Evolutionary conservation across 148 eudicot species (phyloP).

Genomic region (Nepenthes mirabilis): DNA sequence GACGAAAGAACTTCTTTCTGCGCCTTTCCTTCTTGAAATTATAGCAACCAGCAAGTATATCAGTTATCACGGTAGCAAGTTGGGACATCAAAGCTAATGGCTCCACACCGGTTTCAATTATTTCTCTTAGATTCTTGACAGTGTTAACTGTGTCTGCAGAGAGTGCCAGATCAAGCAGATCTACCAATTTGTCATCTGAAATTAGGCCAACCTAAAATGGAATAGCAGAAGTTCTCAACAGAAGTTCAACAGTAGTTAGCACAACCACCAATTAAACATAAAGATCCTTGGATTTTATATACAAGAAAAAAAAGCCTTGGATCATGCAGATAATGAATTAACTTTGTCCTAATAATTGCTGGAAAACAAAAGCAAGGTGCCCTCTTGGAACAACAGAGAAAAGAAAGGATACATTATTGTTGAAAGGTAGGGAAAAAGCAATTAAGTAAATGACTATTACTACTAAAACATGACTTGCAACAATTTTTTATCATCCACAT

Average conservation of each 20-base stretch:
- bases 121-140: slow-evolving; percentile 78
- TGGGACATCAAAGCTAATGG: slow-evolving; percentile 93
- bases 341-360: too few relatives aligned
- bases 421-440: too few relatives aligned
- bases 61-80: slow-evolving; percentile 90
- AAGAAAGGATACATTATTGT: too few relatives aligned
- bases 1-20: slow-evolving; percentile 73
- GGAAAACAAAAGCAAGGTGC: too few relatives aligned
- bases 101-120: slow-evolving; percentile 88
- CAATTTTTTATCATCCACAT: too few relatives aligned
- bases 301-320: too few relatives aligned
- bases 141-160: slow-evolving; percentile 92
- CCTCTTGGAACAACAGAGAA: too few relatives aligned
- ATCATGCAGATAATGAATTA: too few relatives aligned
- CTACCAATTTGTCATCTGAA: slow-evolving; percentile 87
- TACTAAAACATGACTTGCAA: too few relatives aligned
- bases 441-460: too few relatives aligned
- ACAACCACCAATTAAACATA: not conserved
- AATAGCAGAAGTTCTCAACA: not conserved
- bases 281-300: not conserved
- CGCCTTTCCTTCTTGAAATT: slow-evolving; percentile 57
- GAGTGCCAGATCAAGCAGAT: slow-evolving; percentile 87
- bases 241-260: not conserved
- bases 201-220: slow-evolving; percentile 68
- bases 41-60: slow-evolving; percentile 92